Conservation (phyloP, 768 basidiomycete genomes). For the Suillus discolor region DNA sequence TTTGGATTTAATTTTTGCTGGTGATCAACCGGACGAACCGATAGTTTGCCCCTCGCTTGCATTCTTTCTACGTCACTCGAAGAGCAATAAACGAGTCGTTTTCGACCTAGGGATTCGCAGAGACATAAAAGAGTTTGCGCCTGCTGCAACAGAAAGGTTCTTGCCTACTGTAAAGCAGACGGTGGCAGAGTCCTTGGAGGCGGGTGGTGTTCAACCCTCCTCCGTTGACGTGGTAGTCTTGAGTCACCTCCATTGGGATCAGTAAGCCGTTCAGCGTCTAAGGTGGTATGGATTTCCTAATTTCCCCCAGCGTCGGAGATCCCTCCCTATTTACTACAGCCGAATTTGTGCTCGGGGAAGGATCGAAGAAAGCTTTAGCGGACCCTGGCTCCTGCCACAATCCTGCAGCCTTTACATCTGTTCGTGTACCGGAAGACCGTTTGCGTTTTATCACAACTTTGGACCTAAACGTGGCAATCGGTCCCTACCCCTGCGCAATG, state of each 20-base stretch:
- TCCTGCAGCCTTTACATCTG: conserved; percentile 32
- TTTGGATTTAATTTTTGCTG: conserved; percentile 31
- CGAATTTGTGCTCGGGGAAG: conserved; percentile 47
- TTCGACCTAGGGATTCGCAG: conserved; percentile 63
- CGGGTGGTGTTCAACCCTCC: conserved; percentile 40
- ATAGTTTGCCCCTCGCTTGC: conserved; percentile 47
- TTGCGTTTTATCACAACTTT: conserved; percentile 34
- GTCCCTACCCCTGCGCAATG: conserved; percentile 47
- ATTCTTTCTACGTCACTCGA: conserved; percentile 54
- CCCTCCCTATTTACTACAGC: conserved; percentile 42
- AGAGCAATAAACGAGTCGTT: conserved; percentile 39
- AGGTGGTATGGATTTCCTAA: conserved; percentile 42
- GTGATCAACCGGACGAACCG: conserved; percentile 29
- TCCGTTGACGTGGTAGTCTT: conserved; percentile 46
- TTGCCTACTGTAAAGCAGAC: conserved; percentile 23
- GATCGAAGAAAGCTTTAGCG: conserved; percentile 29
- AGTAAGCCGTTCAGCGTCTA: conserved; percentile 42
- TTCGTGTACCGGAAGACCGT: conserved; percentile 38
- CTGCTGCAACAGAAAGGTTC: conserved; percentile 20
- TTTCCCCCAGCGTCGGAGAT: conserved; percentile 49
- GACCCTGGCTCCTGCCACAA: conserved; percentile 41
- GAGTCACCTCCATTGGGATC: conserved; percentile 55
- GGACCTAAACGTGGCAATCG: conserved; percentile 40
- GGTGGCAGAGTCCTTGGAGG: conserved; percentile 46
- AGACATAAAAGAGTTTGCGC: conserved; percentile 46